phyloP scores from a whole-genome alignment of 805 yeast genomes.

The Geotrichum ghanense region DNA sequence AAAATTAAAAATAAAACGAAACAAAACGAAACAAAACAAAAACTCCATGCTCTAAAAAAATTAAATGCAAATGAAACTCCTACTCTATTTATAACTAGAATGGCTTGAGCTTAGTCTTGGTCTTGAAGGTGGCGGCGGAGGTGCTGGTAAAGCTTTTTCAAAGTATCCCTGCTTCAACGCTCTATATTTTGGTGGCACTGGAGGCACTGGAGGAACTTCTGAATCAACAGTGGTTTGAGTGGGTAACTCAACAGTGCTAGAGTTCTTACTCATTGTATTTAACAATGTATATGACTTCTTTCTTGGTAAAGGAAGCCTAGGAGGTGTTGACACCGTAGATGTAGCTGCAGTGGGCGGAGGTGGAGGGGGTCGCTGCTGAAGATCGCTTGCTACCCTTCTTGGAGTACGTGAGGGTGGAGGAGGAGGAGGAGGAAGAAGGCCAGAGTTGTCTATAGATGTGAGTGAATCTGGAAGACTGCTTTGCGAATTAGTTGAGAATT shows the following conservation, averaged over 20 bases:
- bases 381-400: background rate
- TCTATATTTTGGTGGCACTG: background rate
- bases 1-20: too few species aligned
- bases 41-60: too few species aligned
- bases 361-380: background rate
- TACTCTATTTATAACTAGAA: too few species aligned
- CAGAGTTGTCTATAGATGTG: background rate
- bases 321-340: too few species aligned
- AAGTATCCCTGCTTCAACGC: background rate
- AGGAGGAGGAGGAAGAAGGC: background rate
- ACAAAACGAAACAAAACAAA: too few species aligned
- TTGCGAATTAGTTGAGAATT: background rate
- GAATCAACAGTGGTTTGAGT: background rate
- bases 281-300: background rate
- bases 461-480: background rate
- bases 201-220: background rate
- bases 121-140: constrained; percentile 1
- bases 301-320: background rate
- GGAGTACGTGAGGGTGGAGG: background rate
- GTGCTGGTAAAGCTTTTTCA: background rate
- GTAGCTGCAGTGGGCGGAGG: too few species aligned
- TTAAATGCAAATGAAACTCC: too few species aligned
- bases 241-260: background rate
- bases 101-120: too few species aligned
- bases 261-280: background rate